Base-by-base conservation (phyloP, 2,329 filamentous ascomycete species). In the Clonostachys chloroleuca region DNA sequence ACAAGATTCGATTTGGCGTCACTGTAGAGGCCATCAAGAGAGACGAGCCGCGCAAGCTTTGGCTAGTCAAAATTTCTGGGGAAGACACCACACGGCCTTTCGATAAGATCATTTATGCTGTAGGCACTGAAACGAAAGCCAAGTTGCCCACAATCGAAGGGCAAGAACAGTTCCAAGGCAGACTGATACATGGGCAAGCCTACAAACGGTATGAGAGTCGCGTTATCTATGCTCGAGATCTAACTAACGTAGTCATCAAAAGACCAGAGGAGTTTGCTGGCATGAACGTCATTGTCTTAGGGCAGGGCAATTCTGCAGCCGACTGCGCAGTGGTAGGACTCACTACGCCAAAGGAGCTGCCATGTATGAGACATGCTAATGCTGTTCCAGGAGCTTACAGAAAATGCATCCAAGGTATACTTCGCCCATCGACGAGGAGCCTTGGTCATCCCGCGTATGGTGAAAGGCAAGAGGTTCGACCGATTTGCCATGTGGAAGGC, bases 261-360 rank as follows among this genome's bases (percentile, higher is more conserved):
- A 59, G 55, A 5, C 44, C 53, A 2, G 47, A 52, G n/a, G 45
- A 50, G 6, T 56, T 52, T 35, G 41, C 47, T 6, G 54, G 47
- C 5, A 54, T 56, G 42, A 59, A 49, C 9, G 55, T 59, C 3
- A 35, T 61, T 5, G 51, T 61, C 6, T 44, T 61, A 5, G 59
- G 59, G 6, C 53, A 59, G 40, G 59, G 59, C 4, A 61, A 59
- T 40, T 58, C 59, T 2, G 55, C 56, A 5, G 50, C 47, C 24
- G 59, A 61, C 34, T 54, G 51, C 12, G 56, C 52, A 2, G 51
- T 54, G 5, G 57, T 57, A 48, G 9, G 54, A 10, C 24, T 30
- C 9, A 10, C 24, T 9, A 10, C 24, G 24, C 24, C 24, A 30
- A 30, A 30, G 9, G 24, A n/a, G n/a, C n/a, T 30, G 24, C 9